Conservation (phyloP, 2,329 filamentous ascomycete genomes). For the Zopfia rhizophila region DNA sequence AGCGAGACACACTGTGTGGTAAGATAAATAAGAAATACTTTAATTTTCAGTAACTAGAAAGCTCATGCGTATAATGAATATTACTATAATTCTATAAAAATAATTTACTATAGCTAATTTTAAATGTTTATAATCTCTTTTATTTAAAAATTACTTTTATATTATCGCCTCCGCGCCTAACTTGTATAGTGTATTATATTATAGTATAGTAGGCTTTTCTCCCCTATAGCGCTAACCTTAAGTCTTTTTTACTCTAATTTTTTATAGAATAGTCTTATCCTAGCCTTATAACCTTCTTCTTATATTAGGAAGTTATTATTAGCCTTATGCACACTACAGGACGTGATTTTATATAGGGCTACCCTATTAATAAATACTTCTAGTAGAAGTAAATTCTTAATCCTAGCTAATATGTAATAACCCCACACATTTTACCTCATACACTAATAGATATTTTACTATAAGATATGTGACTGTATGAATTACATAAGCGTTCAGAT, state of each 20-base stretch:
- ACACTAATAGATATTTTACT: neutral
- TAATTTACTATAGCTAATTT: constrained; percentile 9
- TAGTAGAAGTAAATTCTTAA: too few relatives aligned
- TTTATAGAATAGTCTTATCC: constrained; percentile 6
- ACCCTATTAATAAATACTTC: neutral
- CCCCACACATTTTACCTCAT: constrained; percentile 3
- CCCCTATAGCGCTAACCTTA: constrained; percentile 9
- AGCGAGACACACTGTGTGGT: too few relatives aligned
- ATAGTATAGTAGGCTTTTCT: constrained; percentile 8
- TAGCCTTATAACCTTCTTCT: constrained; percentile 5
- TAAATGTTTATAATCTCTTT: too few relatives aligned
- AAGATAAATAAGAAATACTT: too few relatives aligned
- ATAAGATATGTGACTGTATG: constrained; percentile 3
- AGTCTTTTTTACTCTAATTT: constrained; percentile 1
- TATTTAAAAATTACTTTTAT: too few relatives aligned
- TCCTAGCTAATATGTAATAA: constrained; percentile 2
- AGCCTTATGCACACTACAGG: constrained; percentile 2
- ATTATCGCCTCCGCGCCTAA: too few relatives aligned
- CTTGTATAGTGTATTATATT: too few relatives aligned
- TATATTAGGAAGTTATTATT: constrained; percentile 4
- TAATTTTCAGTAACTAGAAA: constrained; percentile 29
- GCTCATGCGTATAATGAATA: constrained; percentile 12
- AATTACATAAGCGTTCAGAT: neutral
- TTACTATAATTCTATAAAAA: constrained; percentile 8
- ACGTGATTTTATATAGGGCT: constrained; percentile 2